Evolutionary conservation across 306 rosid genomes (phyloP).

Genomic region (Gynostemma pentaphyllum): DNA sequence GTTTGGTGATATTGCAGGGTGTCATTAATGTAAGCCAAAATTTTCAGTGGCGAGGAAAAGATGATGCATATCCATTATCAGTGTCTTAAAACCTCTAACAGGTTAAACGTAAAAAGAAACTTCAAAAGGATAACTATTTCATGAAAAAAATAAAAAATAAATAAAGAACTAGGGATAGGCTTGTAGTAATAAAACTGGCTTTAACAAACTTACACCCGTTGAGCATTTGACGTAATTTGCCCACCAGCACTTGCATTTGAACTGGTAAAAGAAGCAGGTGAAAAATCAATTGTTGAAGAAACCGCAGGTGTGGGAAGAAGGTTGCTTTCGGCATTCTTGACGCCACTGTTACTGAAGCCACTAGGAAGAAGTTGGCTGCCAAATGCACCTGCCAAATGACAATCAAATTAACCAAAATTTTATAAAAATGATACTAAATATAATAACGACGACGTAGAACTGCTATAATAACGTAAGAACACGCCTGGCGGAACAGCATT

Average conservation of each 20-base stretch:
- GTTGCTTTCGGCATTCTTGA: constrained; percentile 24
- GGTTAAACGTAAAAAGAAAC: background rate
- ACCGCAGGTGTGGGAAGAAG: constrained; percentile 20
- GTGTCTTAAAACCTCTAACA: background rate
- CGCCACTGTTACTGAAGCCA: constrained; percentile 23
- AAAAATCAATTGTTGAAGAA: constrained; percentile 21
- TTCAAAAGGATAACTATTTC: background rate
- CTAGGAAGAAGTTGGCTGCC: constrained; percentile 22
- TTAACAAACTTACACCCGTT: constrained; percentile 37
- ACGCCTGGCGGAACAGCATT: constrained; percentile 12
- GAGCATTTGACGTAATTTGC: constrained; percentile 26
- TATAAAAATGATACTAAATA: background rate
- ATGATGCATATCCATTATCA: background rate
- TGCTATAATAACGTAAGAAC: background rate
- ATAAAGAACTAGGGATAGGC: background rate
- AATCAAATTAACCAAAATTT: background rate
- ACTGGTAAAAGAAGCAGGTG: constrained; percentile 15
- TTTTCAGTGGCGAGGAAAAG: background rate
- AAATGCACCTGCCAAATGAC: constrained; percentile 14
- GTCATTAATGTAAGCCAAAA: background rate
- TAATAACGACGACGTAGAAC: background rate
- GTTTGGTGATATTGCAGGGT: background rate
- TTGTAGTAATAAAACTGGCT: constrained; percentile 4
- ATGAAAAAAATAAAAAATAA: background rate
- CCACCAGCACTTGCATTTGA: constrained; percentile 18